These are phyloP conservation scores for Jamesozyma rosinii DNA, from an alignment of 805 yeast genomes.

Conservation along the genomic window DNA sequence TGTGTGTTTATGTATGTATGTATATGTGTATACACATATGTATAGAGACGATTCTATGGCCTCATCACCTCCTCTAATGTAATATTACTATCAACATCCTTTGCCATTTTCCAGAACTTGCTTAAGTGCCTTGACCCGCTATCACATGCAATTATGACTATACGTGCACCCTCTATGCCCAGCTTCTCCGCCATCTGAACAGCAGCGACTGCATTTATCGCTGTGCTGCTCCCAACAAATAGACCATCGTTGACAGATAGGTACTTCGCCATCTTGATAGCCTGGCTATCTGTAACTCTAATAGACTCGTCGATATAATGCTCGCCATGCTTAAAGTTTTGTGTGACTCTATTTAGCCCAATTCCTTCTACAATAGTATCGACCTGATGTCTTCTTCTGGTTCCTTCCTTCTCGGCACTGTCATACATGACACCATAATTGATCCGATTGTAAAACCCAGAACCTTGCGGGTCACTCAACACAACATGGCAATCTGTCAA, in stretches of 20 bases:
- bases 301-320: constrained; percentile 65
- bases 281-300: constrained; percentile 70
- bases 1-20: background rate
- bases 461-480: constrained; percentile 93
- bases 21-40: background rate
- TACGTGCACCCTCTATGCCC: constrained; percentile 48
- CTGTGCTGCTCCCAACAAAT: constrained; percentile 89
- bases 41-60: background rate
- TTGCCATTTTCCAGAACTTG: constrained; percentile 81
- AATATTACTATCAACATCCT: constrained; percentile 26
- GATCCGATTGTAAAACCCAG: constrained; percentile 78
- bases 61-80: constrained; percentile 31
- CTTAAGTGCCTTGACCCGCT: constrained; percentile 84
- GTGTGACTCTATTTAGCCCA: constrained; percentile 80
- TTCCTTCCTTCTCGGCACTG: constrained; percentile 79
- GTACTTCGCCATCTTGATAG: constrained; percentile 79
- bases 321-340: constrained; percentile 69
- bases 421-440: constrained; percentile 93
- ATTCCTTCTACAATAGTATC: constrained; percentile 92
- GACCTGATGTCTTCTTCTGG: constrained; percentile 89
- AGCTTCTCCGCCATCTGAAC: constrained; percentile 42
- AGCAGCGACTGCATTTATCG: constrained; percentile 89
- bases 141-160: constrained; percentile 86
- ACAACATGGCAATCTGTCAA: constrained; percentile 39
- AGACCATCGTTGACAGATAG: constrained; percentile 77